Evolutionary conservation across 345 rosid species (phyloP).

Genomic region (Hypericum perforatum): DNA sequence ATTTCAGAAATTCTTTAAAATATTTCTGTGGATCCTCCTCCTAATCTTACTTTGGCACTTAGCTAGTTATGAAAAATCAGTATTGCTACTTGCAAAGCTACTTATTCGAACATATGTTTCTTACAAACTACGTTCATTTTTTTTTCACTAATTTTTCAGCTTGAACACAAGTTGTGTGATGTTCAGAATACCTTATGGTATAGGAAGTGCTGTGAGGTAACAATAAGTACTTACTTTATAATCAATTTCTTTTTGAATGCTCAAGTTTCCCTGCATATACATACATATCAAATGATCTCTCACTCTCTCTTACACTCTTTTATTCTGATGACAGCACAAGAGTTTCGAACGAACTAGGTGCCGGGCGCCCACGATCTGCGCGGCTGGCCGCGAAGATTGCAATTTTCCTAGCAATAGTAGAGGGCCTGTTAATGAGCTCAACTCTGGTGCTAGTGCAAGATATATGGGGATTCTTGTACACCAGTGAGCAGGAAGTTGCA

Average conservation of each 20-base stretch:
- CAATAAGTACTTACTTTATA: neutral
- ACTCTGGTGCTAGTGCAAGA: constrained; percentile 6
- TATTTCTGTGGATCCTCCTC: too few relatives aligned
- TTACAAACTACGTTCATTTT: too few relatives aligned
- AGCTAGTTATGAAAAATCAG: too few relatives aligned
- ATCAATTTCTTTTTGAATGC: neutral
- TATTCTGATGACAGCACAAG: constrained; percentile 18
- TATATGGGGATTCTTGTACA: constrained; percentile 21
- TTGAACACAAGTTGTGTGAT: constrained; percentile 20
- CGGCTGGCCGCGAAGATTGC: constrained; percentile 14
- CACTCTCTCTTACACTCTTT: neutral
- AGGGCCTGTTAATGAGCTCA: constrained; percentile 16
- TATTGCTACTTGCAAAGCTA: too few relatives aligned
- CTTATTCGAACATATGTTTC: too few relatives aligned
- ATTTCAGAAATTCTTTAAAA: too few relatives aligned
- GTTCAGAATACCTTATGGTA: constrained; percentile 28
- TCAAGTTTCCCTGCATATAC: too few relatives aligned
- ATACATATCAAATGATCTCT: neutral
- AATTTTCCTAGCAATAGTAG: constrained; percentile 14
- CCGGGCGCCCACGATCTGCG: constrained; percentile 19
- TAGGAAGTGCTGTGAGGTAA: constrained; percentile 30
- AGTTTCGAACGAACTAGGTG: constrained; percentile 32
- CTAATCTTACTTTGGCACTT: too few relatives aligned
- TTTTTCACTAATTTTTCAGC: constrained; percentile 12
- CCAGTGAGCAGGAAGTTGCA: constrained; percentile 14